Percentiles rank a stretch among this genome's conserved stretches.
These are phyloP conservation scores for Xylariaceae sp. DNA, from an alignment of 2,329 filamentous ascomycete species.

Conservation along the genomic window DNA sequence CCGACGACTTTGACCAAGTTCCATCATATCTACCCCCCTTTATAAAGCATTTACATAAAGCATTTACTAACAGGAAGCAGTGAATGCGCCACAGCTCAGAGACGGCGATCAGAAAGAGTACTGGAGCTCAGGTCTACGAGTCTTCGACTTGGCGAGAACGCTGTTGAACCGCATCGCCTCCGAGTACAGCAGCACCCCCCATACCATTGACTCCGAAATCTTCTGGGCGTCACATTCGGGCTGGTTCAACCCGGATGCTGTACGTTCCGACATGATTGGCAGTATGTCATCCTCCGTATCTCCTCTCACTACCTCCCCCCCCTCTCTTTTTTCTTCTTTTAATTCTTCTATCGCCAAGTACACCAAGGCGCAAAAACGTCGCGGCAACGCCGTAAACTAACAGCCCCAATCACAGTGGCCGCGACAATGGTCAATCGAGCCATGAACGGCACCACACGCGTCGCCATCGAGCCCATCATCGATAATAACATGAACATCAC, in stretches of 20 bases:
- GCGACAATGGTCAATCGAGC: conserved; percentile 9
- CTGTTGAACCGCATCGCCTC: conserved; percentile 14
- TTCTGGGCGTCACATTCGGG: conserved; percentile 13
- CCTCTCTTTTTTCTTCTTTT: too few species aligned
- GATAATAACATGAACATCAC: not conserved
- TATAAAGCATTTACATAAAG: not conserved
- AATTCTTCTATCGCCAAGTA: too few species aligned
- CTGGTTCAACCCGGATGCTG: conserved; percentile 21
- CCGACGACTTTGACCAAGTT: not conserved
- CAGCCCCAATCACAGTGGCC: conserved; percentile 1
- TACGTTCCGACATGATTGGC: conserved; percentile 22
- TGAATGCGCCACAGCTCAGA: conserved; percentile 10
- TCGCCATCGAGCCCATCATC: conserved; percentile 20
- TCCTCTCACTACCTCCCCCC: too few species aligned
- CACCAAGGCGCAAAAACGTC: too few species aligned
- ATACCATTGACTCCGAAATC: not conserved
- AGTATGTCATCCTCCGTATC: not conserved
- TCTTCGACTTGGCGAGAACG: conserved; percentile 17
- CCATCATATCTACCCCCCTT: not conserved
- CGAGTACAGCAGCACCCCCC: conserved; percentile 3
- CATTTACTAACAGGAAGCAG: conserved; percentile 4
- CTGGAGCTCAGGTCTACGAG: conserved; percentile 18
- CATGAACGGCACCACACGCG: conserved; percentile 13
- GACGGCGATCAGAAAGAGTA: not conserved
- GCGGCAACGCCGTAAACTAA: not conserved